These are phyloP conservation scores for Mucor circinelloides DNA, from an alignment of 371 early-diverging fungal species.

Conservation along the genomic window DNA sequence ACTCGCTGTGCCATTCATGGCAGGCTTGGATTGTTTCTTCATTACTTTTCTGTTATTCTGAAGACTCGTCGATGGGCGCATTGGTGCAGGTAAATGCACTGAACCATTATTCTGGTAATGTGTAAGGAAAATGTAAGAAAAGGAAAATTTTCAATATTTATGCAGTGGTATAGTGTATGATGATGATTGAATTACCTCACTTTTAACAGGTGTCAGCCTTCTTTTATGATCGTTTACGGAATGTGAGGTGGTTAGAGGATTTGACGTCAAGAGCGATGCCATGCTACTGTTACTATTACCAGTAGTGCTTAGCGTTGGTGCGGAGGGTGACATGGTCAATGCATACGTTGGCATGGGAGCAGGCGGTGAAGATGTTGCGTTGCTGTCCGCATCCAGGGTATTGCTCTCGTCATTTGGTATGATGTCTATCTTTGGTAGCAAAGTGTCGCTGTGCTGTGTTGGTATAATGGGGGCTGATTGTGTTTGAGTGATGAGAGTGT, in stretches of 20 bases:
- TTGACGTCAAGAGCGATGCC: neutral
- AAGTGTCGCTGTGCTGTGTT: neutral
- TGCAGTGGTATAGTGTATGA: neutral
- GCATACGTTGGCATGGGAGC: neutral
- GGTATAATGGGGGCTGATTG: neutral
- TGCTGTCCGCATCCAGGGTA: neutral
- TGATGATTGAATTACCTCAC: constrained; percentile 17
- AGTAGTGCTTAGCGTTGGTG: constrained; percentile 16
- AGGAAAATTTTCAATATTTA: neutral
- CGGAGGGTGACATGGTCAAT: constrained; percentile 22
- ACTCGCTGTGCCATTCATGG: constrained; percentile 32
- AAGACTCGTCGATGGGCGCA: neutral
- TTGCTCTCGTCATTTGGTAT: neutral
- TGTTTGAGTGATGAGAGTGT: neutral
- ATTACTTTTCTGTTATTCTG: neutral
- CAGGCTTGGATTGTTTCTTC: constrained; percentile 22
- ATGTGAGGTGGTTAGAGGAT: neutral
- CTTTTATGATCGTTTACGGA: constrained; percentile 8
- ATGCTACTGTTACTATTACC: neutral
- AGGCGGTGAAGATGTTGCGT: neutral
- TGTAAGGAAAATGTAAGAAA: neutral
- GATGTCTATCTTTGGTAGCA: neutral
- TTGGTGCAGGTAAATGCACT: neutral
- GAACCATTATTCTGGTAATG: neutral
- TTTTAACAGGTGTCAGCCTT: constrained; percentile 9